Conservation (phyloP, 495 filamentous ascomycete species). For the Penicillium herquei region DNA sequence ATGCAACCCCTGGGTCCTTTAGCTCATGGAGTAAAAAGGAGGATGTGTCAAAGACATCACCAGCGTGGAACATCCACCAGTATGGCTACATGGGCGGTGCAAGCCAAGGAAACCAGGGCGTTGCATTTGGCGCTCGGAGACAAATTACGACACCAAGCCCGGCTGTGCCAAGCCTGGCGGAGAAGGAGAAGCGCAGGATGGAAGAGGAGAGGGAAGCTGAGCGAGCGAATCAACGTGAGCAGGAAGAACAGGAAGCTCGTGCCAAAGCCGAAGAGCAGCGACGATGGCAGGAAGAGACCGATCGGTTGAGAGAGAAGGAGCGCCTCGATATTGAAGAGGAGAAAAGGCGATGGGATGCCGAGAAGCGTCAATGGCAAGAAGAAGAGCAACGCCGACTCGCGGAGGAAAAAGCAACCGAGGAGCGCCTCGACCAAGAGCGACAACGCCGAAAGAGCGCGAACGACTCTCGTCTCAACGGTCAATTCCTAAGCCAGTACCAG, state of each 20-base stretch:
- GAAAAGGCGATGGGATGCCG: conserved; percentile 77
- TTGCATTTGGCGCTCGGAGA: conserved; percentile 84
- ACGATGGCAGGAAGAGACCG: conserved; percentile 77
- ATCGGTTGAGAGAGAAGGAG: conserved; percentile 65
- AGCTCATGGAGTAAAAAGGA: conserved; percentile 89
- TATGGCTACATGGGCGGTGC: conserved; percentile 99
- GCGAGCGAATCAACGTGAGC: conserved; percentile 56
- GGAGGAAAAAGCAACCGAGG: conserved; percentile 73
- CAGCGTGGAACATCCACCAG: conserved; percentile 98
- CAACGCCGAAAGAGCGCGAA: conserved; percentile 56
- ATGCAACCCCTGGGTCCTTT: conserved; percentile 57
- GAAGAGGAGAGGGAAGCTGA: conserved; percentile 71
- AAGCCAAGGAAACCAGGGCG: conserved; percentile 90
- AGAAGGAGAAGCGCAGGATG: conserved; percentile 60
- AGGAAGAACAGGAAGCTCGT: conserved; percentile 66
- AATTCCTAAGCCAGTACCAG: conserved; percentile 85
- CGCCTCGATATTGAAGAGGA: conserved; percentile 68
- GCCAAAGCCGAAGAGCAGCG: conserved; percentile 69
- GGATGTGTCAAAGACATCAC: conserved; percentile 75
- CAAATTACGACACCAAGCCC: conserved; percentile 89
- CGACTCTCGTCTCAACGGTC: conserved; percentile 71
- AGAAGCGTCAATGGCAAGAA: conserved; percentile 76
- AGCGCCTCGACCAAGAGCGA: conserved; percentile 63
- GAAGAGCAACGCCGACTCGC: conserved; percentile 73
- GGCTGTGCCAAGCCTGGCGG: conserved; percentile 68